Percentiles rank a stretch among this genome's conserved stretches.
Conservation (phyloP, 345 rosid genomes). For the Camelina neglecta region DNA sequence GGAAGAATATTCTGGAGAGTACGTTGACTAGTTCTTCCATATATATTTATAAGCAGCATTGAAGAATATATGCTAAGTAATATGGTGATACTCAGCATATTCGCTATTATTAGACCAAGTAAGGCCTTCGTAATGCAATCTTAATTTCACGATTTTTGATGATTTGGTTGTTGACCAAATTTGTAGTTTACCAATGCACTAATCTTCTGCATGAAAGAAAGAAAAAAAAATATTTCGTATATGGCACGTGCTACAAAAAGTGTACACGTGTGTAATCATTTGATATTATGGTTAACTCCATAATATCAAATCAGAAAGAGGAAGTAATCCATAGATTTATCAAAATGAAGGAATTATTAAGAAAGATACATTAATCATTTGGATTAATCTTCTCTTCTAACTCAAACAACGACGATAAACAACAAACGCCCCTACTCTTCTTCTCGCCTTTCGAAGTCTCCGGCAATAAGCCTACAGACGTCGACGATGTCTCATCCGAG, state of each 20-base stretch:
- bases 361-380: constrained; percentile 11
- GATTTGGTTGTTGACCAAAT: too few relatives aligned
- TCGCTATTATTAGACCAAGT: too few relatives aligned
- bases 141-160: too few relatives aligned
- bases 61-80: too few relatives aligned
- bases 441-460: constrained; percentile 22
- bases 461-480: constrained; percentile 22
- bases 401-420: constrained; percentile 40
- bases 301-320: not conserved
- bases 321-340: not conserved
- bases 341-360: not conserved
- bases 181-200: too few relatives aligned
- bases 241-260: not conserved
- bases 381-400: constrained; percentile 33
- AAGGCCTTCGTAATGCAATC: too few relatives aligned
- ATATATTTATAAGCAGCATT: too few relatives aligned
- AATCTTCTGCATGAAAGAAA: too few relatives aligned
- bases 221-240: too few relatives aligned
- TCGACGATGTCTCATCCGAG: constrained; percentile 31
- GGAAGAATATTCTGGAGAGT: too few relatives aligned
- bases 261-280: not conserved
- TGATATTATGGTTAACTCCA: not conserved
- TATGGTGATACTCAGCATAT: too few relatives aligned
- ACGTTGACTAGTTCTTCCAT: too few relatives aligned
- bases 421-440: constrained; percentile 29